Conservation (phyloP, 805 yeast genomes). For the Suhomyces xylopsoci region DNA sequence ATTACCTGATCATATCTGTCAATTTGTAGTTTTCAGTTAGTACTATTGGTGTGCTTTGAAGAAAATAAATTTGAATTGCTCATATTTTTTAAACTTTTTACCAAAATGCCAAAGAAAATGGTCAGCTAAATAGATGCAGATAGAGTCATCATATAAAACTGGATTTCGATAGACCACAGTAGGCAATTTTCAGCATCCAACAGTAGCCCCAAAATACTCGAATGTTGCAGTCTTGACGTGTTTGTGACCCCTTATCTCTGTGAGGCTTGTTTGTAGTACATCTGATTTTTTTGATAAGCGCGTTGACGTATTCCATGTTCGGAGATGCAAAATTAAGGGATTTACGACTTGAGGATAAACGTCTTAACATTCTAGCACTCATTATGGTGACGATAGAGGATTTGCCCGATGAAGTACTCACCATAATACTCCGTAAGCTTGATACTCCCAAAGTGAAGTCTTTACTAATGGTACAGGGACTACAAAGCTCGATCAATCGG, state of each 20-base stretch:
- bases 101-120: neutral
- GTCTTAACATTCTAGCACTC: neutral
- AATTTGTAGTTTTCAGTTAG: neutral
- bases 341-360: neutral
- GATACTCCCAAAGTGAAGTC: slow-evolving; percentile 4
- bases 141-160: neutral
- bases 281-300: slow-evolving; percentile 1
- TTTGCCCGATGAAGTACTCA: slow-evolving; percentile 10
- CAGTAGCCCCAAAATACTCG: neutral
- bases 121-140: neutral
- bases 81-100: neutral
- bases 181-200: neutral
- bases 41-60: neutral
- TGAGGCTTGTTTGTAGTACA: neutral
- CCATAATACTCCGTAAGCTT: neutral
- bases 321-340: neutral
- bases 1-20: neutral
- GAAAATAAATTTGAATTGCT: neutral
- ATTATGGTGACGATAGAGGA: neutral
- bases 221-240: neutral
- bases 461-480: slow-evolving; percentile 2
- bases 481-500: slow-evolving; percentile 3
- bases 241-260: neutral
- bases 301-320: neutral
- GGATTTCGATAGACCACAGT: neutral